Percentiles rank a stretch among this genome's conserved stretches.
Evolutionary conservation across 345 rosid genomes (phyloP).

Genomic region (Streptanthus diversifolius): DNA sequence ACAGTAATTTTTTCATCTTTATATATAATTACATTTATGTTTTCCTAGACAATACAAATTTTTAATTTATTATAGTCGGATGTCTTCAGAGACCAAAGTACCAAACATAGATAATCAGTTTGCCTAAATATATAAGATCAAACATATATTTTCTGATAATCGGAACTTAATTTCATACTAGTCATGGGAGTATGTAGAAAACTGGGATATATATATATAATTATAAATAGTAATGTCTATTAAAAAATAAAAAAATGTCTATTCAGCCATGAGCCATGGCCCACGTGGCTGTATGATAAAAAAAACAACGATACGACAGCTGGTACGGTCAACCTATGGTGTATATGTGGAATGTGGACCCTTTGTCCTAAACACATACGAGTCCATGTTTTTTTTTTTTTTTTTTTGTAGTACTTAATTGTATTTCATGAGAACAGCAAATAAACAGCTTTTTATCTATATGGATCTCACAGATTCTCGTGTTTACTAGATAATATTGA

Average conservation of each 20-base stretch:
- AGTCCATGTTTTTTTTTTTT: neutral
- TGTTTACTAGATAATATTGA: neutral
- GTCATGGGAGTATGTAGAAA: neutral
- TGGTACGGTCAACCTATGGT: slow-evolving; percentile 19
- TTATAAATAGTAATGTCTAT: neutral
- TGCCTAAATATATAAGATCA: neutral
- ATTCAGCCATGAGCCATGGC: neutral
- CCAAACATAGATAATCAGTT: neutral
- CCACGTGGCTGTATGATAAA: slow-evolving; percentile 19
- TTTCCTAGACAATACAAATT: neutral
- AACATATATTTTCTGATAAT: neutral
- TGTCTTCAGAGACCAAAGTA: neutral
- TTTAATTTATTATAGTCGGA: neutral
- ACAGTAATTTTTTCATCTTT: neutral
- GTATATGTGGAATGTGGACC: slow-evolving; percentile 12
- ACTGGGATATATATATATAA: neutral
- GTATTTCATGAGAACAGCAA: neutral
- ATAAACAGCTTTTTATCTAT: neutral
- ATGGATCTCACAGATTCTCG: neutral
- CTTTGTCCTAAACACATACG: neutral
- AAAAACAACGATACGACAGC: slow-evolving; percentile 22
- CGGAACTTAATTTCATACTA: neutral
- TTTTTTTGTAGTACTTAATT: neutral
- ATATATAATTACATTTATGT: neutral
- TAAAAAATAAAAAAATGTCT: neutral